Percentiles rank a stretch among this genome's conserved stretches.
Evolutionary conservation across 1,139 yeast genomes (phyloP).

Genomic region (Sugiyamaella paludigena): DNA sequence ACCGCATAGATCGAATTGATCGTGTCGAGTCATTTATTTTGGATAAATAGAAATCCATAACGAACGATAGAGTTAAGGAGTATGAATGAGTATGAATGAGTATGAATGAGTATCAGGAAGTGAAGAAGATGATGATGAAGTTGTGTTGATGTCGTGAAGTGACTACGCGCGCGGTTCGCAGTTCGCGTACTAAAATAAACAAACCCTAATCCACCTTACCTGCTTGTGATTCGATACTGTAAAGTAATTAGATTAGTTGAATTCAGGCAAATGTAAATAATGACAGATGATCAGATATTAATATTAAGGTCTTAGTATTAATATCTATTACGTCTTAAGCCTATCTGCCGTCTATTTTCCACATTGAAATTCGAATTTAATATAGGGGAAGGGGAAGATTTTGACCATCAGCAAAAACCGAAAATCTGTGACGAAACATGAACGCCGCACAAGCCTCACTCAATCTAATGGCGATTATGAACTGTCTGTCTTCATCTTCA

Average conservation of each 20-base stretch:
- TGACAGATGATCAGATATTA: no score
- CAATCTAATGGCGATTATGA: no score
- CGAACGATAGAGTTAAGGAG: not conserved
- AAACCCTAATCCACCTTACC: no score
- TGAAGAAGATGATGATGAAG: not conserved
- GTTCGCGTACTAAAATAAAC: no score
- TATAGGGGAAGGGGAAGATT: not conserved
- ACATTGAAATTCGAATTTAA: not conserved
- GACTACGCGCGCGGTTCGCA: not conserved
- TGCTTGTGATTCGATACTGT: no score
- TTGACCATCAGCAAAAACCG: not conserved
- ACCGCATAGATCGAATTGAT: slow-evolving; percentile 42
- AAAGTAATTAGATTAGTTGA: no score
- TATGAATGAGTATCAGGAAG: no score
- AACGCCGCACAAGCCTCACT: no score
- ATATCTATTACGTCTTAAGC: no score
- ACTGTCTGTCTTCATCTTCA: not conserved
- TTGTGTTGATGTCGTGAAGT: not conserved
- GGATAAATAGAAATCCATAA: slow-evolving; percentile 29
- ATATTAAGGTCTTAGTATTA: no score
- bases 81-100: not conserved
- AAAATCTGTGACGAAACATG: no score
- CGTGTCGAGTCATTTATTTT: slow-evolving; percentile 31
- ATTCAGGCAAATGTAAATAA: no score
- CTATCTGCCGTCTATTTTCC: not conserved